Evolutionary conservation across 2,329 filamentous ascomycete species (phyloP), one percentile per base, ranked within the genome.

Genomic region (Paraphoma sp.): DNA sequence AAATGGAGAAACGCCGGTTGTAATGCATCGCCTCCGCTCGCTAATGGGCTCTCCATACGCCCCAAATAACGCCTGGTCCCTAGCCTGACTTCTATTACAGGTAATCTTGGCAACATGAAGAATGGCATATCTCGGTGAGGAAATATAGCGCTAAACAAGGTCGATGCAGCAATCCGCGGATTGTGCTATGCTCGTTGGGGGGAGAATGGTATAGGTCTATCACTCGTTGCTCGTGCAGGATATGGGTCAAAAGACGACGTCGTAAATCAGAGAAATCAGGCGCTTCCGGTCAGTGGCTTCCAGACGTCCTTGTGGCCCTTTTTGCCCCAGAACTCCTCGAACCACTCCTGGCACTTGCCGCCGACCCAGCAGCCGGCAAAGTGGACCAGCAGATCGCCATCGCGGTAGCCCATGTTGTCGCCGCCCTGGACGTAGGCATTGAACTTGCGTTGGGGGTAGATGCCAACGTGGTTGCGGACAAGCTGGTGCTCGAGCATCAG

Each of bases 321-420:
- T 59, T 68, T 73, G 11, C 54, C 63, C 75, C 75, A 77, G 53
- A 70, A 77, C 52, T 76, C 65, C 28, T 73, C 67, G 62, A 76
- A 79, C 63, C 71, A 69, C 43, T 69, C 47, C 41, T 63, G 58
- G 52, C 77, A 79, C 53, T 68, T 64, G 45, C 68, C 64, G 23
- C 64, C 64, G 6, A 77, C 74, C 76, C 76, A 78, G 60, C 76
- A 79, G 16, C 76, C 77, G 0, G 76, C 77, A 48, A 79, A 67
- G 62, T 79, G 76, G 23, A 79, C 75, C 8, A 74, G 65, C n/a
- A 79, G 54, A 53, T 78, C 76, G 44, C 76, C 77, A 31, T 74
- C 71, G 18, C 68, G 62, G 63, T 75, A 79, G 18, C 71, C 72
- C 76, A 78, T 78, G 48, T 71, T 64, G 38, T 67, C 56, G 41